Evolutionary conservation across 2,329 filamentous ascomycete species (phyloP), one percentile per base, ranked within the genome.

Genomic region (Trichoderma atroviride): DNA sequence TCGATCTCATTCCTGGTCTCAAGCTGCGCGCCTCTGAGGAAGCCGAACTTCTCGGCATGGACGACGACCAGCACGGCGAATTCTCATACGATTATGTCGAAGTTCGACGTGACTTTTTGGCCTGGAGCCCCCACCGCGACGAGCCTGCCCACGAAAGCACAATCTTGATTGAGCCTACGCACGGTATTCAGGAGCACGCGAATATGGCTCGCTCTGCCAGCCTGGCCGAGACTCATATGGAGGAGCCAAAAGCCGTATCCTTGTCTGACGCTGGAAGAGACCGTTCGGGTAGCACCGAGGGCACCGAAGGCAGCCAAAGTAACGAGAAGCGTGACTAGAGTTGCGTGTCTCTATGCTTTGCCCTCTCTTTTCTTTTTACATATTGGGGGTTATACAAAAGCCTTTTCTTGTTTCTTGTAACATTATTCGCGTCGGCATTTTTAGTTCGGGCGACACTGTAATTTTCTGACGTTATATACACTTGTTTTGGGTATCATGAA

Each of bases 51-150:
- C 88, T 95, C 69, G 92, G 92, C 74, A 94, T 95, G 91, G 92
- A 96, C 76, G 92, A 95, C 78, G 92, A 95, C 81, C 92, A 96
- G 82, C 91, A 95, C 74, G 92, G 92, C 80, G 92, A 96, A 81
- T 96, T 95, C 78, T 92, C 92, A 14, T 95, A 95, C 84, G 92
- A 96, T 79, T 96, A 95, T 79, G 92, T 96, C 73, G 92, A 96
- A 85, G 92, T 95, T 70, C 91, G 92, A 77, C 89, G 92, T 76
- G 92, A 96, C 81, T 96, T 94, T 84, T 88, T 96, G 50, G 92
- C 92, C 70, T 96, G 92, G 92, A 94, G 91, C 35, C 92, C 92
- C 0, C 89, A 91, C 40, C 90, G 90, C 76, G 85, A 83, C 71
- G 88, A 92, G 74, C 90, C 88, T 31, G 84, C 85, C 61, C 80